Evolutionary conservation across 257 asterid species (phyloP), one percentile per base, ranked within the genome.

Genomic region (Plantago elongata): DNA sequence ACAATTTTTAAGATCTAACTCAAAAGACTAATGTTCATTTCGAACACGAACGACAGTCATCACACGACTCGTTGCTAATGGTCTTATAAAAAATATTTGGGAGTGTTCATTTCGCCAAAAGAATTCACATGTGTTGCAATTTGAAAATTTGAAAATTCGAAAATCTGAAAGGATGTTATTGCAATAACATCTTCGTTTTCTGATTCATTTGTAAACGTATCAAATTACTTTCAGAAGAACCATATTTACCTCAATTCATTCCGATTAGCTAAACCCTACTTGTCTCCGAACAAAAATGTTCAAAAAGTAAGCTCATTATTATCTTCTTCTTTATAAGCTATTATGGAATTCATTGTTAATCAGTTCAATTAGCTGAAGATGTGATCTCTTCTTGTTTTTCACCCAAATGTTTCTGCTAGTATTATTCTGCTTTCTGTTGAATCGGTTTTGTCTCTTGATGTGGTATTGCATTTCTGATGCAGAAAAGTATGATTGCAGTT

Each of bases 271-370:
- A 50, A 27, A 69, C 75, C 77, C 75, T 71, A 58, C 44, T 34
- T 43, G 27, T 50, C 63, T 49, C 65, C n/a, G 67, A 5, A 56
- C 12, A 40, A 82, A 70, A 62, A 87, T 87, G 95, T 87, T 87
- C 78, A 87, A 82, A 78, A 87, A 87, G 95, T 87, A 71, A 78
- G 84, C 64, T 64, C 15, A 40, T 30, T 45, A 7, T 57, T 43
- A n/a, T n/a, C n/a, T 49, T 16, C 47, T 48, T 50, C 15, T 44
- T 43, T 13, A 45, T 30, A 46, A 45, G 3, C 17, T 65, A 11
- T n/a, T 49, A 9, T 12, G 46, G 37, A 56, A n/a, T 38, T 38
- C 56, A 16, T 12, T 61, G 40, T 5, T 16, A 51, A 22, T 22
- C 27, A 2, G 27, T 22, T 22, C 27, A 22, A 22, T 22, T 34